Base-by-base conservation (phyloP, 495 filamentous ascomycete genomes). In the Bombardia bombarda region DNA sequence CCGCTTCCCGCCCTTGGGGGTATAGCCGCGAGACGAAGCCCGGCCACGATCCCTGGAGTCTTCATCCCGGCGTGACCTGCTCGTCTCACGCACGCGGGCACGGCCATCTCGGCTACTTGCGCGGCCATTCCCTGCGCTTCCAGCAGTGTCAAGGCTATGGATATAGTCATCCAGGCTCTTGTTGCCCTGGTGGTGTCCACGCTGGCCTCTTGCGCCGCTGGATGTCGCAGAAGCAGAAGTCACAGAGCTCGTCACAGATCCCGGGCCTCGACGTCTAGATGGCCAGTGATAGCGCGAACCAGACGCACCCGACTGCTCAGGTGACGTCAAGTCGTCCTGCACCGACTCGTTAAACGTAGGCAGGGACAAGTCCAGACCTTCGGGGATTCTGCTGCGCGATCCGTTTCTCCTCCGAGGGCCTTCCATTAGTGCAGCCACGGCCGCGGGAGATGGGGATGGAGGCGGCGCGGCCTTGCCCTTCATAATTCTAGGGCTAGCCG, bases 131-230 rank as follows among this genome's bases (percentile, higher is more conserved):
- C 76, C 52, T 43, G 73, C 73, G 51, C 76, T 77, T 40, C 78
- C 78, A 22, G 85, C 86, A 35, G 86, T 73, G 17, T 93, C 86
- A 2, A 95, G 62, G 59, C 87, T 93, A 63, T 82, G 86, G 51
- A 94, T 88, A 51, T 93, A 95, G 47, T 88, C 80, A 51, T 93
- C 86, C 23, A 88, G 74, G 48, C 82, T 87, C 26, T 79, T 76
- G 46, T 74, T 67, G 14, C 75, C 58, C 6, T 54, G 55, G 40
- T 55, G 40, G 40, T 55, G 40, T 58, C 74, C 7, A 51, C 66
- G 47, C 65, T 66, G 43, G 38, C 47, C 24, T 40, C 40, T 54
- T 57, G 39, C 68, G 57, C 57, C 56, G 41, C 60, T 68, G 22
- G 63, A 70, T 34, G 48, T 51, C 14, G 49, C 55, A 14, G 67